A percentile compares a stretch with the other conserved stretches of the same genome.
These are phyloP conservation scores for Fraxinus excelsior DNA, from an alignment of 257 asterid species.

Conservation along the genomic window DNA sequence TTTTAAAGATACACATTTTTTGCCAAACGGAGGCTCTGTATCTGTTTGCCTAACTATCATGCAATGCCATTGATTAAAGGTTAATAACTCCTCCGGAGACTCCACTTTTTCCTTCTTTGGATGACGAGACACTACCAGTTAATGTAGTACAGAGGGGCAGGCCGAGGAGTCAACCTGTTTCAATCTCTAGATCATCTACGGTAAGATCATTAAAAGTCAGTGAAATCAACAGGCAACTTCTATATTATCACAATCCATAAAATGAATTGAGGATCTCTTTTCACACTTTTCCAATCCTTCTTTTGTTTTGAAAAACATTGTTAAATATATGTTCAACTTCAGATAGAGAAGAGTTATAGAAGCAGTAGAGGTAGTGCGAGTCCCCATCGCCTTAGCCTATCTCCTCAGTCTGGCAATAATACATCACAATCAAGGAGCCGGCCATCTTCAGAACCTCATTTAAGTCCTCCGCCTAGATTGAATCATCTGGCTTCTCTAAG, in stretches of 20 bases:
- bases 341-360: slow-evolving; percentile 79
- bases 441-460: slow-evolving; percentile 58
- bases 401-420: slow-evolving; percentile 64
- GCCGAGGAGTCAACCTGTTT: slow-evolving; percentile 85
- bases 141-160: slow-evolving; percentile 74
- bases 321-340: slow-evolving; percentile 28
- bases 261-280: background rate
- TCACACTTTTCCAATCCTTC: slow-evolving; percentile 4
- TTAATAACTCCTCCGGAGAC: slow-evolving; percentile 98
- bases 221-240: background rate
- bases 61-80: slow-evolving; percentile 47
- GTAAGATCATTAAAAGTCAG: slow-evolving; percentile 43
- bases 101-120: slow-evolving; percentile 89
- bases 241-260: background rate
- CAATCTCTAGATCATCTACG: slow-evolving; percentile 81
- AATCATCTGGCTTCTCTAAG: slow-evolving; percentile 62
- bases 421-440: slow-evolving; percentile 64
- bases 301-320: slow-evolving; percentile 14
- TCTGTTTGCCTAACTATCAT: slow-evolving; percentile 24
- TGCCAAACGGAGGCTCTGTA: no score
- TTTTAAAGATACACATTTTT: no score
- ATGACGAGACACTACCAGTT: slow-evolving; percentile 61
- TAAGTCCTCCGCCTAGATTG: slow-evolving; percentile 73
- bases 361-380: slow-evolving; percentile 86
- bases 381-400: slow-evolving; percentile 85